Evolutionary conservation across 106 monocot genomes (phyloP).

Genomic region (Agapanthus africanus): DNA sequence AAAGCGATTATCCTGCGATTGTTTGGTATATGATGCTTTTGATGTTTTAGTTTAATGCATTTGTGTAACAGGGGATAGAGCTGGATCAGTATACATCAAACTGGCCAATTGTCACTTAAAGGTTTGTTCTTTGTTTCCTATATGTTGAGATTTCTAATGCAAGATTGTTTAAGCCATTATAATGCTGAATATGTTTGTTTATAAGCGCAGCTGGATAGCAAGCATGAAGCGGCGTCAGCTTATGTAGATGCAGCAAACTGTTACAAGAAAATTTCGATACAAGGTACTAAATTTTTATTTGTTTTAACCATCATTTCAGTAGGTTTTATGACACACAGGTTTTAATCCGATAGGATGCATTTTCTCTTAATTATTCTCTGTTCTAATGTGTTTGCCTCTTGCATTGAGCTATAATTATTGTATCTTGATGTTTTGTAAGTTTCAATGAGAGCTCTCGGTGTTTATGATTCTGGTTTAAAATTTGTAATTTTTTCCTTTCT

Average conservation of each 20-base stretch:
- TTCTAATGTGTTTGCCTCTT: too few species aligned
- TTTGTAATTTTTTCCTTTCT: background rate
- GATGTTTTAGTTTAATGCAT: background rate
- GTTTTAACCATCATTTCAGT: background rate
- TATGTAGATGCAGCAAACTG: slow-evolving; percentile 68
- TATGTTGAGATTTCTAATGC: background rate
- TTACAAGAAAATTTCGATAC: slow-evolving; percentile 54
- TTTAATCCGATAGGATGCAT: too few species aligned
- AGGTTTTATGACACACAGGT: too few species aligned
- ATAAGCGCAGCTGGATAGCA: slow-evolving; percentile 48
- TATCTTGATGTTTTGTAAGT: too few species aligned
- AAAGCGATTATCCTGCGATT: too few species aligned
- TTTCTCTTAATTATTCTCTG: too few species aligned
- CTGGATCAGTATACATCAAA: slow-evolving; percentile 55
- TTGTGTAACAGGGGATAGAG: slow-evolving; percentile 25
- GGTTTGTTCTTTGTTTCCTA: slow-evolving; percentile 19
- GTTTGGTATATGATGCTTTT: background rate
- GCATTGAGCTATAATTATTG: too few species aligned
- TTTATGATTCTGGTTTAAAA: background rate
- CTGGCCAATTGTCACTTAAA: slow-evolving; percentile 57
- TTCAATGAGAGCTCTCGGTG: too few species aligned
- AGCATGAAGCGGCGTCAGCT: slow-evolving; percentile 65
- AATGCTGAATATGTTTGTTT: slow-evolving; percentile 2
- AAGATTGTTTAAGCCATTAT: background rate
- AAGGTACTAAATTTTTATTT: slow-evolving; percentile 33